These are phyloP conservation scores for Macroventuria anomochaeta DNA, from an alignment of 2,329 filamentous ascomycete genomes.

Conservation along the genomic window DNA sequence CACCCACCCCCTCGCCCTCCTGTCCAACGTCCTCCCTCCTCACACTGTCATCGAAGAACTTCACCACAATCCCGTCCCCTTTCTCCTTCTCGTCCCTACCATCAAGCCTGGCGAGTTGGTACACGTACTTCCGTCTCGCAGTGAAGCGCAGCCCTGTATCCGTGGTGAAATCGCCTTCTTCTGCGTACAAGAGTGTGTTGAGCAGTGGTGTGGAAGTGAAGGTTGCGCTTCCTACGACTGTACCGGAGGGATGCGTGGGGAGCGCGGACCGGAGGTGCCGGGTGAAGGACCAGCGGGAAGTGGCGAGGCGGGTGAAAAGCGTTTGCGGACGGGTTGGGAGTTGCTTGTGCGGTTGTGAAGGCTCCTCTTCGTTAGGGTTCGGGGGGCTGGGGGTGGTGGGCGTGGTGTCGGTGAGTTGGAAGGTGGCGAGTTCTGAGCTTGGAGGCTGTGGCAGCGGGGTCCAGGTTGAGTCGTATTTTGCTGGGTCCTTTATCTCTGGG, in stretches of 20 bases:
- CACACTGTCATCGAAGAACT: constrained; percentile 26
- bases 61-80: too few relatives aligned
- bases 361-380: neutral
- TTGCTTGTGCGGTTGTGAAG: neutral
- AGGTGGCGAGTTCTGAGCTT: neutral
- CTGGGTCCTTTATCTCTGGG: neutral
- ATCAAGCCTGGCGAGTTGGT: constrained; percentile 49
- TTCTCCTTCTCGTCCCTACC: too few relatives aligned
- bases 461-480: neutral
- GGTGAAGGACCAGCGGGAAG: constrained; percentile 64
- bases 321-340: neutral
- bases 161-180: constrained; percentile 69
- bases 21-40: constrained; percentile 6
- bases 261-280: constrained; percentile 62
- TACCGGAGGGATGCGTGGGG: constrained; percentile 69
- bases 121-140: constrained; percentile 72
- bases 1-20: constrained; percentile 64
- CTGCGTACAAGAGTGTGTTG: constrained; percentile 71
- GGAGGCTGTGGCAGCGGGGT: neutral
- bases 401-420: neutral
- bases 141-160: constrained; percentile 61
- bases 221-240: constrained; percentile 66
- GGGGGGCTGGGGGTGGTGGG: neutral
- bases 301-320: constrained; percentile 26
- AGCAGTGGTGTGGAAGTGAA: constrained; percentile 50